A percentile compares a stretch with the other conserved stretches of the same genome.
Evolutionary conservation across 768 basidiomycete genomes (phyloP).

Genomic region (Epithele typhae): DNA sequence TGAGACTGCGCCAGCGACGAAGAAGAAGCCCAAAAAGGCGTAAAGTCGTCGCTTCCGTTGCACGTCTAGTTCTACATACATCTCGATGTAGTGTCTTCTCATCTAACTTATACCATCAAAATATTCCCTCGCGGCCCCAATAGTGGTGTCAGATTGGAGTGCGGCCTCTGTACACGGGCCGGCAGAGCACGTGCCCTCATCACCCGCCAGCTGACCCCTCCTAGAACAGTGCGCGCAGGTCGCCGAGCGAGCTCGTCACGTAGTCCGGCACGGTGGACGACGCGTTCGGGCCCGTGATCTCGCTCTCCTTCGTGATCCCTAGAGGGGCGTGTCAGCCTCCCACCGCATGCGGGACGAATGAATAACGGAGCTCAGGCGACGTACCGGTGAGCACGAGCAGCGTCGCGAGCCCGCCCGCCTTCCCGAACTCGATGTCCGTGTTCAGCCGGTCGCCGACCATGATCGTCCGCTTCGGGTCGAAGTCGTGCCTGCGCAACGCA

Average conservation of each 20-base stretch:
- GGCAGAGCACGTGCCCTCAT: not conserved
- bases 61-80: not conserved
- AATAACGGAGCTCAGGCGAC: constrained; percentile 10
- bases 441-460: constrained; percentile 96
- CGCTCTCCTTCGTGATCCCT: constrained; percentile 77
- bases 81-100: constrained; percentile 5
- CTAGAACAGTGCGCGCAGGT: constrained; percentile 44
- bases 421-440: constrained; percentile 94
- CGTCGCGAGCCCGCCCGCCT: constrained; percentile 80
- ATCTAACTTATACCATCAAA: constrained; percentile 1
- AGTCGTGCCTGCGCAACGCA: constrained; percentile 57
- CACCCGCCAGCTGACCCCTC: not conserved
- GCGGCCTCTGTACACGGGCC: too few relatives aligned
- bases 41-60: not conserved
- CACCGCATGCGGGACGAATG: too few relatives aligned
- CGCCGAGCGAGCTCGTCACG: constrained; percentile 76
- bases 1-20: constrained; percentile 1
- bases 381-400: constrained; percentile 90
- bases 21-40: constrained; percentile 5
- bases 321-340: not conserved
- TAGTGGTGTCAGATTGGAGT: too few relatives aligned
- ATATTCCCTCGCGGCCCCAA: too few relatives aligned
- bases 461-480: constrained; percentile 81
- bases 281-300: constrained; percentile 67
- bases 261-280: constrained; percentile 77